These are phyloP conservation scores for Sporobolomyces pararoseus DNA, from an alignment of 768 basidiomycete species.

Conservation along the genomic window DNA sequence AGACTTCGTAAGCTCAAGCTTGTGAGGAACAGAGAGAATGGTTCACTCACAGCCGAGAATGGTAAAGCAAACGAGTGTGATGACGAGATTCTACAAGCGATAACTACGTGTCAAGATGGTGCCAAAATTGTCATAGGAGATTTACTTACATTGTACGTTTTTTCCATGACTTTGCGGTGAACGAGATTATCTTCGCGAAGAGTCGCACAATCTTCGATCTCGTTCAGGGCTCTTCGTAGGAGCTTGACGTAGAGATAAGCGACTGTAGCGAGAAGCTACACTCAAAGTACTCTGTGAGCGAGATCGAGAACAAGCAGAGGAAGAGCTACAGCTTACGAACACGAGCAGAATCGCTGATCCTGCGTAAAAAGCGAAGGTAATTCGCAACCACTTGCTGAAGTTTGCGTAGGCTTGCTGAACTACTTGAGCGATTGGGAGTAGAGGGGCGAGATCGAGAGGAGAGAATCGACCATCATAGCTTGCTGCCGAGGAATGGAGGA, in stretches of 20 bases:
- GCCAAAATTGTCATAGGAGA: neutral
- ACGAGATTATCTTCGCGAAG: neutral
- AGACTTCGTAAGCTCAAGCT: neutral
- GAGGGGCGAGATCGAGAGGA: neutral
- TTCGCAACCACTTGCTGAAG: conserved; percentile 1
- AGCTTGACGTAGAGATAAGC: neutral
- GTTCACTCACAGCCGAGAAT: neutral
- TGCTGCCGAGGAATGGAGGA: neutral
- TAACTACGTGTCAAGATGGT: neutral
- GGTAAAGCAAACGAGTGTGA: conserved; percentile 10
- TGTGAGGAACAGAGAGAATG: neutral
- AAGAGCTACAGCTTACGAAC: neutral
- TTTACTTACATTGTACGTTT: neutral
- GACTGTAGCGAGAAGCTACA: neutral
- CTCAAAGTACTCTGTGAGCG: neutral
- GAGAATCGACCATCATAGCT: neutral
- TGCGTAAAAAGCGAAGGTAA: conserved; percentile 3
- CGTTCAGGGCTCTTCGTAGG: neutral
- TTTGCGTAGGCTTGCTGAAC: neutral
- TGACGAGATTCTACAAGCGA: neutral
- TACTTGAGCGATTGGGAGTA: neutral
- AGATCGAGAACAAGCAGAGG: neutral
- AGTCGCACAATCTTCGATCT: neutral
- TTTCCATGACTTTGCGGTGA: neutral
- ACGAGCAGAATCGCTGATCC: conserved; percentile 3